These are phyloP conservation scores for Coffea eugenioides DNA, from an alignment of 257 asterid genomes.

Conservation along the genomic window DNA sequence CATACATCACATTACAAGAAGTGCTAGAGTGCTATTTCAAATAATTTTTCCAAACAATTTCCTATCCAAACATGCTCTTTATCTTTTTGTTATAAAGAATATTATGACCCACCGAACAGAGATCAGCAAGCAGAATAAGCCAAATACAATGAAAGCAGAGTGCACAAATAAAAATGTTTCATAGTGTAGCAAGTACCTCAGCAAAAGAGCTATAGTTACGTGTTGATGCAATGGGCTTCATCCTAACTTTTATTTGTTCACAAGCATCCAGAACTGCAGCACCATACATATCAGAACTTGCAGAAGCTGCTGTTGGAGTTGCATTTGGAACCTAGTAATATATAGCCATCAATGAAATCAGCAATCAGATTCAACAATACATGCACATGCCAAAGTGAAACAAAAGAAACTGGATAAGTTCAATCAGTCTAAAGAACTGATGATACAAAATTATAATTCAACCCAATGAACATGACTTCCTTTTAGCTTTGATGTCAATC, in stretches of 20 bases:
- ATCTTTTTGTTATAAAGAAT: not conserved
- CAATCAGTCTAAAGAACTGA: not conserved
- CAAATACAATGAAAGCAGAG: not conserved
- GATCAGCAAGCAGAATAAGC: not conserved
- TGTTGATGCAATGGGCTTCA: constrained; percentile 66
- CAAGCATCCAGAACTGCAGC: constrained; percentile 98
- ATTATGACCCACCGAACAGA: not conserved
- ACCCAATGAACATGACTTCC: not conserved
- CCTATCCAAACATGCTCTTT: not conserved
- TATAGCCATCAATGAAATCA: not conserved
- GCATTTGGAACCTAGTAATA: constrained; percentile 81
- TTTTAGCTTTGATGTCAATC: constrained; percentile 1
- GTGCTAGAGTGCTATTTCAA: too few species aligned
- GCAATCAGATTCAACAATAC: not conserved
- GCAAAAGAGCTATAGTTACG: constrained; percentile 58
- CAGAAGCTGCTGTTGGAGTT: constrained; percentile 99
- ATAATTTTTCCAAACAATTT: too few species aligned
- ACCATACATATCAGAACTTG: constrained; percentile 95
- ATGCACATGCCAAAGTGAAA: not conserved
- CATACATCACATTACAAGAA: too few species aligned
- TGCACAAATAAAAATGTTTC: not conserved
- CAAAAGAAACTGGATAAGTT: not conserved
- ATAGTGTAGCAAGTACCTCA: constrained; percentile 48
- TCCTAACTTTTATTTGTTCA: constrained; percentile 85
- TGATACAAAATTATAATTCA: not conserved